A percentile compares a stretch with the other conserved stretches of the same genome.
Evolutionary conservation across 768 basidiomycete genomes (phyloP).

Genomic region (Tulasnella sp.): DNA sequence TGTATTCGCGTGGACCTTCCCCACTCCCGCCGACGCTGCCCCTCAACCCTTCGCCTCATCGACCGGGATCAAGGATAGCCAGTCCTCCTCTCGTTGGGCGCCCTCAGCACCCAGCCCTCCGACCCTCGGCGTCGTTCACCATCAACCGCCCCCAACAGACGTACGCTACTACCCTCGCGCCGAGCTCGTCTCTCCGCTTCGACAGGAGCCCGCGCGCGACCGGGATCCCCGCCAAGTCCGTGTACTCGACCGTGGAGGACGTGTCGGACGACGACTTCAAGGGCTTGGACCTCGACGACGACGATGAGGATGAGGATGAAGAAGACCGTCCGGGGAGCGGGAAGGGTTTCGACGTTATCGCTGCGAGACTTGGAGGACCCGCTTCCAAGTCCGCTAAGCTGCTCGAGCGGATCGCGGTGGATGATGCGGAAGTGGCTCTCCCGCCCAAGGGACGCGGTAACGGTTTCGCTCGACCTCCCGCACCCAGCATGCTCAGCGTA

Average conservation of each 20-base stretch:
- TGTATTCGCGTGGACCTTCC: background rate
- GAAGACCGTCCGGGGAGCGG: background rate
- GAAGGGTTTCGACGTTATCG: background rate
- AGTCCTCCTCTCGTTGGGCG: background rate
- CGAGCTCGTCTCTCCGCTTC: background rate
- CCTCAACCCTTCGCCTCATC: background rate
- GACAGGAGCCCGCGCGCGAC: background rate
- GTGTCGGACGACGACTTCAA: background rate
- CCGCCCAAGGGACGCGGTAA: background rate
- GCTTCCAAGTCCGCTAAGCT: background rate
- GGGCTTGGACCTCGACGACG: background rate
- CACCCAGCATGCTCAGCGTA: background rate
- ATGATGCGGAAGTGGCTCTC: background rate
- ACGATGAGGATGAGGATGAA: background rate
- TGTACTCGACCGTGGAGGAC: background rate
- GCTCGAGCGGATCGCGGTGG: background rate
- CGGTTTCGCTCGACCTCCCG: background rate
- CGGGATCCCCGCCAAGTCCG: background rate
- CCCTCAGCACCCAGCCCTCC: background rate
- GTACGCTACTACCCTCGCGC: background rate
- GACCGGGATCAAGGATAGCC: background rate
- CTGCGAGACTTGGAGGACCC: background rate
- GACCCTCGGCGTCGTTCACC: background rate
- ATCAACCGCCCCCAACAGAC: background rate
- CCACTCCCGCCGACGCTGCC: background rate